A percentile compares a stretch with the other conserved stretches of the same genome.
These are phyloP conservation scores for Monosporascus sp. DNA, from an alignment of 2,329 filamentous ascomycete species.

Conservation along the genomic window DNA sequence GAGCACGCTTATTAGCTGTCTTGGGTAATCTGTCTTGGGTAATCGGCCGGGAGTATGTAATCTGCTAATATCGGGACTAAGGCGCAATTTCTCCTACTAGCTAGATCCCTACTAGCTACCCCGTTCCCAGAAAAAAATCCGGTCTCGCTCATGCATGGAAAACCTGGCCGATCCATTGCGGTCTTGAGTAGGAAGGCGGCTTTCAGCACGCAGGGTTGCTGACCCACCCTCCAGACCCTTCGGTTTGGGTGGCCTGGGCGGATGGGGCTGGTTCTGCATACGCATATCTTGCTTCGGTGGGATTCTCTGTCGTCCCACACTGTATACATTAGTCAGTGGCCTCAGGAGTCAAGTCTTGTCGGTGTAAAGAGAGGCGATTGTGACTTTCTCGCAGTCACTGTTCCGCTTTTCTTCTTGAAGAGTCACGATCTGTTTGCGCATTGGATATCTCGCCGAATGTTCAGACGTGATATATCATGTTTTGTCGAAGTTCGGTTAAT, in stretches of 20 bases:
- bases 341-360: background rate
- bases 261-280: background rate
- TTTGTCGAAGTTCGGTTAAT: background rate
- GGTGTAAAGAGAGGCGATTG: background rate
- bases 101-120: no score
- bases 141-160: background rate
- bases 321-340: background rate
- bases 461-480: background rate
- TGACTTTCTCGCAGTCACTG: no score
- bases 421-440: background rate
- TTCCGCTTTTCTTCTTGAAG: background rate
- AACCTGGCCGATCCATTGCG: background rate
- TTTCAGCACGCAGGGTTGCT: background rate
- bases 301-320: background rate
- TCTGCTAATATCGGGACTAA: no score
- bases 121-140: background rate
- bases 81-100: no score
- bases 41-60: no score
- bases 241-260: background rate
- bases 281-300: background rate
- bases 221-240: background rate
- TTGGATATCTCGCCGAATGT: no score
- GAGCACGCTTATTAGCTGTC: no score
- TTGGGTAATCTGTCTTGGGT: no score
- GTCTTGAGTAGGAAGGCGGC: background rate